phyloP scores from a whole-genome alignment of 768 basidiomycete genomes.

The Phylloporus arenicola region DNA sequence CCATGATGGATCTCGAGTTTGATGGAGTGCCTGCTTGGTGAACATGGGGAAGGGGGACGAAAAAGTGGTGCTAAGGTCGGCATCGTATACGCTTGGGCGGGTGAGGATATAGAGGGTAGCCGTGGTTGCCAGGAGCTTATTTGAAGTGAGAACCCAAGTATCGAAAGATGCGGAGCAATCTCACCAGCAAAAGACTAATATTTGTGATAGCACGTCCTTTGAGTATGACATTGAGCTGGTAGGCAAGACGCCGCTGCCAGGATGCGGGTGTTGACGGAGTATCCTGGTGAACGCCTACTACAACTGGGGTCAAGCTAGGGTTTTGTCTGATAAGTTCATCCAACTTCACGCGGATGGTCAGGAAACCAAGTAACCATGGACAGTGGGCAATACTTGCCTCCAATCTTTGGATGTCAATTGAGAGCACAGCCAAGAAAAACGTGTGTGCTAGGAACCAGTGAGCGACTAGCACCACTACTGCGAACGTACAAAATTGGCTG shows the following conservation, averaged over 20 bases:
- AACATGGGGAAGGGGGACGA: constrained; percentile 30
- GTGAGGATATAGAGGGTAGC: constrained; percentile 72
- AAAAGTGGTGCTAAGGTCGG: constrained; percentile 15
- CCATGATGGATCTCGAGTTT: constrained; percentile 47
- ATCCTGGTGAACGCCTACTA: constrained; percentile 26
- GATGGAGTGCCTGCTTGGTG: constrained; percentile 27
- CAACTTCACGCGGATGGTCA: constrained; percentile 42
- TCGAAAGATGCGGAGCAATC: constrained; percentile 12
- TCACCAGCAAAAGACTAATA: constrained; percentile 73
- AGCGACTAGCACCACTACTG: constrained; percentile 88
- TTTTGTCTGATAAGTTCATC: constrained; percentile 82
- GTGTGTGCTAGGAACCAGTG: constrained; percentile 98
- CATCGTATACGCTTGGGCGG: constrained; percentile 38
- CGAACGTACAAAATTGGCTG: constrained; percentile 89
- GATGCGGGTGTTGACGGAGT: constrained; percentile 17
- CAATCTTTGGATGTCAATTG: constrained; percentile 91
- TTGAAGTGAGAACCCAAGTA: constrained; percentile 2
- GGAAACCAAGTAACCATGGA: background rate
- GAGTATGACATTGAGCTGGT: constrained; percentile 40
- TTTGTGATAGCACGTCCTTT: constrained; percentile 70
- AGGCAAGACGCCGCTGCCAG: constrained; percentile 30
- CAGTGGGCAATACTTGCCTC: constrained; percentile 45
- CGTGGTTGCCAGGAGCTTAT: constrained; percentile 71
- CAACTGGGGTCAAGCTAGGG: constrained; percentile 45
- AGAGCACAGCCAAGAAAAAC: constrained; percentile 90